Base-by-base conservation (phyloP, 495 filamentous ascomycete genomes). In the Coniosporium apollinis region DNA sequence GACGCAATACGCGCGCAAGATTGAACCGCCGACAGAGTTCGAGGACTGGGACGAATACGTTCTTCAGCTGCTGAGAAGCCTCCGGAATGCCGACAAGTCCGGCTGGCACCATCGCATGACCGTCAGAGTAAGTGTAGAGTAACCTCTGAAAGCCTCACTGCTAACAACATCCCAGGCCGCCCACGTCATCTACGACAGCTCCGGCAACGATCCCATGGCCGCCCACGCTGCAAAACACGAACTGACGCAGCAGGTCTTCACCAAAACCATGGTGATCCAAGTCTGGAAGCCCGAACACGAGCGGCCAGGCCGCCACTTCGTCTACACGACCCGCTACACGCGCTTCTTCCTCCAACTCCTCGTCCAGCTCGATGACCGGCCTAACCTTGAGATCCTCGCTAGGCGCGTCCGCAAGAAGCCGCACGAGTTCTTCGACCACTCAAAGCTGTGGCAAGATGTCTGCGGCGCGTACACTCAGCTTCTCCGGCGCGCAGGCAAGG, bases 41-140 rank as follows among this genome's bases (percentile, higher is more conserved):
- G 73, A 74, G 21, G 65, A 66, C 11, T 97, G 87, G 80, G 73
- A 81, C 31, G 48, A 62, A 8, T 91, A 81, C 44, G 67, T 87
- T 17, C 65, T 89, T 7, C 64, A 72, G 33, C 70, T 76, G 2
- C 57, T 96, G 31, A 75, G 71, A 34, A 69, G 70, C 33, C 67
- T 96, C 34, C 78, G 82, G 40, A 72, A 70, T 31, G 82, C 82
- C 16, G 89, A 99, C 49, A 93, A 94, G 57, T 75, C 79, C 3
- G 84, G 92, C 47, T 99, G 89, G 89, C 89, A 99, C 51, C 89
- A 99, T 47, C 79, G 89, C 2, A 83, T 99, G 62, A 78, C 80
- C 42, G 69, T 72, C 31, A 74, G 85, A 22, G 73, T 68, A 55
- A 34, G 52, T 38, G 20, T n/a, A n/a, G 18, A 15, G 16, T 26